Percentiles rank a stretch among this genome's conserved stretches.
Conservation (phyloP, 148 eudicot genomes). For the Heliosperma pusillum region DNA sequence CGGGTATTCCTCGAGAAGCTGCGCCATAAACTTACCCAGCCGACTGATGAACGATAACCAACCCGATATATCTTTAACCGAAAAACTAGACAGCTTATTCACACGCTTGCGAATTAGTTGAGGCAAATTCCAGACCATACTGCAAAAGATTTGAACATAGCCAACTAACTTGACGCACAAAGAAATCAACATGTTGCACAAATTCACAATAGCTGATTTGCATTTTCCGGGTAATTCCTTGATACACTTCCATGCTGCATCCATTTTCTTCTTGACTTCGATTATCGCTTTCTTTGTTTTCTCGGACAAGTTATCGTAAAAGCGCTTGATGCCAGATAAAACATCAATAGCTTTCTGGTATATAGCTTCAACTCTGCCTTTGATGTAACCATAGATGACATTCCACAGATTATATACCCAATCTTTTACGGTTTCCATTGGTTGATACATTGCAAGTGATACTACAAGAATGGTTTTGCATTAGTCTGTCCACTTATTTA, state of each 20-base stretch:
- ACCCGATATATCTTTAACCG: neutral
- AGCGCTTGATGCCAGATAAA: neutral
- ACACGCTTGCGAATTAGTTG: neutral
- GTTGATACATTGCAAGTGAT: neutral
- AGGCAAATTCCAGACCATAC: neutral
- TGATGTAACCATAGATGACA: neutral
- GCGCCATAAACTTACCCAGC: neutral
- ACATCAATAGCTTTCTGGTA: neutral
- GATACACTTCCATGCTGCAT: neutral
- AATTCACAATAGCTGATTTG: neutral
- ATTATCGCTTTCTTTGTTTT: neutral
- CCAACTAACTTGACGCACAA: neutral
- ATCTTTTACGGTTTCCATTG: neutral
- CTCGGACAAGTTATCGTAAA: neutral
- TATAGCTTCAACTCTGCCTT: neutral
- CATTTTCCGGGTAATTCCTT: neutral
- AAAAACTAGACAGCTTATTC: neutral
- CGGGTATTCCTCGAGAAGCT: neutral
- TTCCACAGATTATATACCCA: neutral
- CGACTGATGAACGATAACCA: neutral
- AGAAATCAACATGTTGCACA: neutral
- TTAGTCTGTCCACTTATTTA: neutral
- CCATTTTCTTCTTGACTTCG: neutral
- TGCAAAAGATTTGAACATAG: neutral
- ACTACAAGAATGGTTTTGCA: neutral